Base-by-base conservation (phyloP, 2,329 filamentous ascomycete genomes). In the Epichloe sylvatica region DNA sequence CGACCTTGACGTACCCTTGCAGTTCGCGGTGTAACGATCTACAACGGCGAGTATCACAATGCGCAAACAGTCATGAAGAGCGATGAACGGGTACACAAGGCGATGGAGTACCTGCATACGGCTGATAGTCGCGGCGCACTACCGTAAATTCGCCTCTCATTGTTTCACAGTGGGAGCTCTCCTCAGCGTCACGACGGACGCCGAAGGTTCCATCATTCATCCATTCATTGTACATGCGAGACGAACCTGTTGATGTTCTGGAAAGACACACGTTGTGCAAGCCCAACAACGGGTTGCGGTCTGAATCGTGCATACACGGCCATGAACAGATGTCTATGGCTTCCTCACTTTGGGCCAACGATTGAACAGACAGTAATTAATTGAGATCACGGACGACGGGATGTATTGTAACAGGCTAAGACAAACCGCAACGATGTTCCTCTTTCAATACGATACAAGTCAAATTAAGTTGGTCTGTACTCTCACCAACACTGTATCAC, bases 11-110 rank as follows among this genome's bases (percentile, higher is more conserved):
- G 35, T 30, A 8, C n/a, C 39, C n/a, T 21, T 36, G 13, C 47
- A 39, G 34, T 21, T 44, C 23, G 47, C 41, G 34, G 47, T 44
- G 47, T 33, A n/a, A 49, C 47, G 41, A 21, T 49, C 19, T 40
- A 44, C 40, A 25, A n/a, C 34, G 15, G n/a, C 4, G 15, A 49
- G 40, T 30, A 39, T 33, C 41, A 34, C 40, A 38, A 39, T 38
- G 19, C n/a, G 35, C 47, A 49, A 49, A 49, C 47, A 21, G 41
- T 34, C 23, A 38, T 23, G 21, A 9, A 37, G 35, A 25, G 9
- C 11, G 21, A 33, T 30, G 9, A 13, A 43, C 19, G 34, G 47
- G 21, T 44, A 34, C 47, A 49, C 47, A 45, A 43, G 23, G 9
- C 41, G 3, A 39, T 45, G 33, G 33, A 44, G 34, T 13, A 39